A percentile compares a stretch with the other conserved stretches of the same genome.
These are phyloP conservation scores for Rubia peregrina DNA, from an alignment of 305 asterid species.

Conservation along the genomic window DNA sequence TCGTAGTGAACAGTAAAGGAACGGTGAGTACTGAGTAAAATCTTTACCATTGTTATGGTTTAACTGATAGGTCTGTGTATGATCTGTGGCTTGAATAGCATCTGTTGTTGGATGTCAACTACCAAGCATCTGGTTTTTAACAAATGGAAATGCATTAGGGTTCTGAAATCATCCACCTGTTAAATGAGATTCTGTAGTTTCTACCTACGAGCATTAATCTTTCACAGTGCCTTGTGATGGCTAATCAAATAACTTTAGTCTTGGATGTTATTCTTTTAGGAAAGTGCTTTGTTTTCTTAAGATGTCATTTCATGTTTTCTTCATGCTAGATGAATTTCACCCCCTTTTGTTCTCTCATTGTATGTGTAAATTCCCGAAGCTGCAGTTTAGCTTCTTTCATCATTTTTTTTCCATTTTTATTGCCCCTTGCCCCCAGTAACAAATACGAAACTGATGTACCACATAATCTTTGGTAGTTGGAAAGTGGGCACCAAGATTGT, in stretches of 20 bases:
- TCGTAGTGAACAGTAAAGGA: slow-evolving; percentile 15
- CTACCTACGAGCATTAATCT: background rate
- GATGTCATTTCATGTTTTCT: background rate
- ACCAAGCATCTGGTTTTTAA: background rate
- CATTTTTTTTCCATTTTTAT: background rate
- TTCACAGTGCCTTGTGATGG: background rate
- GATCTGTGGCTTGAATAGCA: background rate
- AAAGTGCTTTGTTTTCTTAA: background rate
- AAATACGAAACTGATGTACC: background rate
- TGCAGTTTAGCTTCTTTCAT: background rate
- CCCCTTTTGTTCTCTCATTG: background rate
- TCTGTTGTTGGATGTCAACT: background rate
- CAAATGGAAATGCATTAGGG: background rate
- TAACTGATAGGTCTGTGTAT: background rate
- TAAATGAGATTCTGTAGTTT: background rate
- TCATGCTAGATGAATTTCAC: background rate
- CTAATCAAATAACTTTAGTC: background rate
- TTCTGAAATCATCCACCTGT: background rate
- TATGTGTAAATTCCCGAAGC: background rate
- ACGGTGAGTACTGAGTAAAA: slow-evolving; percentile 27
- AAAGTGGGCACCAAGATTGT: background rate
- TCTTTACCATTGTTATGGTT: slow-evolving; percentile 9
- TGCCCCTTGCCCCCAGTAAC: too few relatives aligned
- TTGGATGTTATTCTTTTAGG: background rate
- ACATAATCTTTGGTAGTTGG: background rate